Evolutionary conservation across 768 basidiomycete species (phyloP), one percentile per base, ranked within the genome.

Genomic region (Pleurotus djamor): DNA sequence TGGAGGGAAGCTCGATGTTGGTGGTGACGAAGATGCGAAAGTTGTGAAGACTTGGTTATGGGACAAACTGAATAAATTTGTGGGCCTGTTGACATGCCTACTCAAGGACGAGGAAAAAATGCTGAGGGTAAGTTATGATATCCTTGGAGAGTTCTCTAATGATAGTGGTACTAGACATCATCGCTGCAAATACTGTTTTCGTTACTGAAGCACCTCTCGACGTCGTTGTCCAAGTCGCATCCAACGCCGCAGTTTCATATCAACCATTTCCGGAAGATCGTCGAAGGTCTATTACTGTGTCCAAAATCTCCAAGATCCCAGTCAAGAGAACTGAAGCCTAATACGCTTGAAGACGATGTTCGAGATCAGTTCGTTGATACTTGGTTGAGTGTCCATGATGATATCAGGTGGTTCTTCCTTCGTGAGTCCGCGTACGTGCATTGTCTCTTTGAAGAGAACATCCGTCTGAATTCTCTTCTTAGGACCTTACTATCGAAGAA

Each of bases 371-470:
- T 94, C 65, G 74, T 86, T 57, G 80, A 82, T 49, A 86, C 81
- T 12, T 95, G 89, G 87, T 80, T 92, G 64, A 86, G 84, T 63
- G 83, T 89, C 10, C 68, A 91, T 68, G 90, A 93, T 66, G 94
- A 96, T 66, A 76, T 96, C 35, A 83, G 94, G 60, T 96, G 91
- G 91, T 92, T 90, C 75, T 94, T 94, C 76, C 79, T 96, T 36
- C 82, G 89, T 45, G 91, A 94, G 66, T 79, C 89, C 57, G 83
- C 79, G 92, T 90, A 71, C 60, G 83, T 75, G 17, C 5, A 8
- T 32, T 28, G 52, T 73, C 57, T 58, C 63, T 64, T 58, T 71
- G 70, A 52, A 63, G 68, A 65, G 37, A 16, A 67, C 60, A 51
- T 52, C 60, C 60, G 62, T 66, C n/a, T n/a, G n/a, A 10, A 41